Evolutionary conservation across 139 green algal genomes (phyloP).

Genomic region (Tetradesmus obliquus): DNA sequence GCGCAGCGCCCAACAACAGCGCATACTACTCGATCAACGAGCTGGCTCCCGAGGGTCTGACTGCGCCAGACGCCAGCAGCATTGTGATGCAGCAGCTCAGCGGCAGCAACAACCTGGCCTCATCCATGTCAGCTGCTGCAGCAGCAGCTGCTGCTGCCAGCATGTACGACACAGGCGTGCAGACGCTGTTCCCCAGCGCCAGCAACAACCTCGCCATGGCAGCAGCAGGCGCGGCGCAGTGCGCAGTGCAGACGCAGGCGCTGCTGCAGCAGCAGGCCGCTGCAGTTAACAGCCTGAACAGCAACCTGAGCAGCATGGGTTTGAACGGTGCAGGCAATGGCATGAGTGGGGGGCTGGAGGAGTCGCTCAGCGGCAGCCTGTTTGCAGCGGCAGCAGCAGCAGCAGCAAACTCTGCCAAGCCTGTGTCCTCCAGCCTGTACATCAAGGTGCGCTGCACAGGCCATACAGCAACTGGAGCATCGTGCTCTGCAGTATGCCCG

Average conservation of each 20-base stretch:
- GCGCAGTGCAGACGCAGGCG: background rate
- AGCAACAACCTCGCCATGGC: background rate
- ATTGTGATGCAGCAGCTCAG: background rate
- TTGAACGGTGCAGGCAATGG: background rate
- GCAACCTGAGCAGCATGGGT: background rate
- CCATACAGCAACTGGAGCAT: too few species aligned
- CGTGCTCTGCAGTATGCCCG: too few species aligned
- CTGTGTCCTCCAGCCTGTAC: slow-evolving; percentile 44
- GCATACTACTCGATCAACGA: background rate
- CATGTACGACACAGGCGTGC: slow-evolving; percentile 35
- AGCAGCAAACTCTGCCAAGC: slow-evolving; percentile 5
- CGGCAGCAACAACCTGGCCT: slow-evolving; percentile 5
- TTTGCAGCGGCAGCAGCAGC: slow-evolving; percentile 5
- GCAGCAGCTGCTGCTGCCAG: slow-evolving; percentile 9
- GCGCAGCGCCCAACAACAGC: background rate
- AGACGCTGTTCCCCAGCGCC: slow-evolving; percentile 35
- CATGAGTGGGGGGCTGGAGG: slow-evolving; percentile 5
- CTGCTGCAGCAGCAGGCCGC: slow-evolving; percentile 38
- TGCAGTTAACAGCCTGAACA: slow-evolving; percentile 11
- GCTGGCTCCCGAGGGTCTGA: background rate
- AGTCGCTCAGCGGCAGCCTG: slow-evolving; percentile 16
- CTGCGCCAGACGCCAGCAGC: background rate
- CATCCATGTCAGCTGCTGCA: background rate
- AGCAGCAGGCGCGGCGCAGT: background rate
- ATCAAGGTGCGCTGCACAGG: slow-evolving; percentile 31